These are phyloP conservation scores for Aegilops bicornis DNA, from an alignment of 176 grass and related monocot genomes.

Conservation along the genomic window DNA sequence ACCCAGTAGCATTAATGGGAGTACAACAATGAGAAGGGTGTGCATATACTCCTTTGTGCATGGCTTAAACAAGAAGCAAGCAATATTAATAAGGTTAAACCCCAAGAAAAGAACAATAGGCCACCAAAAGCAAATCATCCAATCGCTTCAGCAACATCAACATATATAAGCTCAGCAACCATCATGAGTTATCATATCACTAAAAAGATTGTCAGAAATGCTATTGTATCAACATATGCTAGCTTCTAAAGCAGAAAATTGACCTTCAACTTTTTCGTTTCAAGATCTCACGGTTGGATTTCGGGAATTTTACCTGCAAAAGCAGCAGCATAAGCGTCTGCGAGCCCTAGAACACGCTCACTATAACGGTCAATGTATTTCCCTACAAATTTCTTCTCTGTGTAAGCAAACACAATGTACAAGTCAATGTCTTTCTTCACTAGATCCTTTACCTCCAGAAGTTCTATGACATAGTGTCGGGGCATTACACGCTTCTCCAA, in stretches of 20 bases:
- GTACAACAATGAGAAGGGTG: neutral
- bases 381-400: neutral
- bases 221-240: neutral
- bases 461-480: conserved; percentile 37
- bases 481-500: conserved; percentile 34
- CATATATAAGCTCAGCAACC: neutral
- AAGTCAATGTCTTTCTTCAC: neutral
- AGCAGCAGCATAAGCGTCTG: conserved; percentile 32
- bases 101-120: neutral
- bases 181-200: neutral
- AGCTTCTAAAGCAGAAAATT: neutral
- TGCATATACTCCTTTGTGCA: neutral
- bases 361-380: conserved; percentile 26
- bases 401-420: neutral
- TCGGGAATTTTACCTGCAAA: neutral
- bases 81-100: neutral
- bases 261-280: neutral
- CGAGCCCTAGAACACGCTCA: conserved; percentile 16
- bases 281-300: neutral
- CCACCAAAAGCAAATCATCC: neutral
- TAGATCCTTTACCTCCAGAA: conserved; percentile 48
- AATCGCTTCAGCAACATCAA: neutral
- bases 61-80: neutral
- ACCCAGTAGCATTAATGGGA: neutral
- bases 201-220: neutral